Conservation (phyloP, 331 rosid genomes). For the Spiraea crenata region DNA sequence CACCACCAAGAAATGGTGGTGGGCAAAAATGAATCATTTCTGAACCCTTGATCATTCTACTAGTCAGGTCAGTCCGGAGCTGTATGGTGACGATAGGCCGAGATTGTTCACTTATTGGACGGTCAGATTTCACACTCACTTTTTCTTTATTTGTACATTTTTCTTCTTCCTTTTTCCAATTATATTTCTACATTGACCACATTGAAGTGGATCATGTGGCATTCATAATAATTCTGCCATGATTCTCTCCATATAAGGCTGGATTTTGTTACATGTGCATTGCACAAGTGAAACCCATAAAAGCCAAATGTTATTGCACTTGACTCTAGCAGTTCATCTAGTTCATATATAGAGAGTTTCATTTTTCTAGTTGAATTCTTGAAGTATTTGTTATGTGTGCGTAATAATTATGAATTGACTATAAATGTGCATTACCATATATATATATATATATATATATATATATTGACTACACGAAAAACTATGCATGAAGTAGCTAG, state of each 20-base stretch:
- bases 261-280: too few species aligned
- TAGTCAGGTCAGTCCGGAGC: constrained; percentile 99
- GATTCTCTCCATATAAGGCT: too few species aligned
- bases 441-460: background rate
- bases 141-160: background rate
- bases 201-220: background rate
- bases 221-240: background rate
- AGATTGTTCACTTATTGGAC: constrained; percentile 98
- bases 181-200: background rate
- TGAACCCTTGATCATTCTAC: constrained; percentile 79
- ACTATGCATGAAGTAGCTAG: background rate
- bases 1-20: too few species aligned
- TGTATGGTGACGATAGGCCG: constrained; percentile 96
- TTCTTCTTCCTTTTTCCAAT: background rate
- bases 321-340: too few species aligned
- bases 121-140: constrained; percentile 49
- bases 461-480: background rate
- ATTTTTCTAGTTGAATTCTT: too few species aligned
- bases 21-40: too few species aligned
- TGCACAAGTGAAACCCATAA: too few species aligned
- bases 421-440: background rate
- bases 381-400: too few species aligned
- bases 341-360: too few species aligned
- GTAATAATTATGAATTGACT: background rate
- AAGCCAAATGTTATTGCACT: too few species aligned